Evolutionary conservation across 1,284 basidiomycete species (phyloP), one percentile per base, ranked within the genome.

Genomic region (Marasmius tenuissimus): DNA sequence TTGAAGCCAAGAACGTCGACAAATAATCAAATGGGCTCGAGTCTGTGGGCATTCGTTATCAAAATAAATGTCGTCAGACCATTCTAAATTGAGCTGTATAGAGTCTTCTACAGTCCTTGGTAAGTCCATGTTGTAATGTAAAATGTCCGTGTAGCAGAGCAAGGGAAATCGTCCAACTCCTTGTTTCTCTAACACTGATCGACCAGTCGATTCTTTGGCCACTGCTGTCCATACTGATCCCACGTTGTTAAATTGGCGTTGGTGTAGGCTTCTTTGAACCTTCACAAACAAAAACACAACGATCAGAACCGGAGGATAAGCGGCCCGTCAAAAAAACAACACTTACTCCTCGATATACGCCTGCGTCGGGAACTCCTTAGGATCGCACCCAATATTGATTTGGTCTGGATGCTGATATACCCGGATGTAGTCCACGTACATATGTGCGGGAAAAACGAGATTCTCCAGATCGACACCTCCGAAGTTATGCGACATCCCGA

Each of bases 321-420:
- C 40, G 27, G 9, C 33, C 14, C 5, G 27, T 27, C 51, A 37
- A 59, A 38, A 20, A 51, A 12, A 39, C 20, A 34, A 57, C 22
- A 62, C 59, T 27, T 22, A 65, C 57, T 56, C 61, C 27, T 65
- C 59, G 50, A 67, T 62, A 55, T 67, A 65, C n/a, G 57, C 59
- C 8, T 48, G 18, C 1, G 61, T 62, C 10, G 64, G 64, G 71
- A 81, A 84, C 57, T 83, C 80, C 11, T 73, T 66, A 3, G 90
- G 90, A 67, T 91, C 86, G 69, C 91, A 93, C 2, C 89, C 88
- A 16, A 89, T 75, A 69, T 86, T 87, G 57, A 83, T 79, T 12
- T 78, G 69, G 50, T 80, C 73, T 54, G 81, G 78, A 45, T 82
- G 77, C 67, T 87, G 87, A 69, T 89, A 90, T 5, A 92, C 84